These are phyloP conservation scores for Acaromyces ingoldii DNA, from an alignment of 1,284 basidiomycete species.

Conservation along the genomic window DNA sequence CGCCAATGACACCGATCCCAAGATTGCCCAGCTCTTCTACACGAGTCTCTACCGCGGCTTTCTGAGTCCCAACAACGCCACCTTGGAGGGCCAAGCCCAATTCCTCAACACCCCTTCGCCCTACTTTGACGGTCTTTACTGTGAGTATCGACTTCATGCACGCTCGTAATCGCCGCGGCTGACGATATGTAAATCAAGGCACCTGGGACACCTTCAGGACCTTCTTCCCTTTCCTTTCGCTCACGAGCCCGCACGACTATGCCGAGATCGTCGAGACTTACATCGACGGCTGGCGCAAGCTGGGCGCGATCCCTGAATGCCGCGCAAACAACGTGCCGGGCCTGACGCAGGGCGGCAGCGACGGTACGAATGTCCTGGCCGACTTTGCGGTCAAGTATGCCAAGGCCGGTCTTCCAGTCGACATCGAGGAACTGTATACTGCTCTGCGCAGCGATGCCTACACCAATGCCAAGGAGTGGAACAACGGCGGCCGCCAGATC, in stretches of 20 bases:
- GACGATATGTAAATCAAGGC: too few species aligned
- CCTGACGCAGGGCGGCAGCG: conserved; percentile 21
- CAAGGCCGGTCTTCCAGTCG: conserved; percentile 19
- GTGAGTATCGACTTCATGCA: neutral
- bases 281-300: conserved; percentile 39
- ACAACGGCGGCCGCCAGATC: conserved; percentile 32
- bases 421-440: conserved; percentile 29
- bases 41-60: conserved; percentile 40
- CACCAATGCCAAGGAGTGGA: conserved; percentile 52
- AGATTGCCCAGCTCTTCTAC: conserved; percentile 34
- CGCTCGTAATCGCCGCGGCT: neutral
- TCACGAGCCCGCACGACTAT: conserved; percentile 30
- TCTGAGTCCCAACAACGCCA: conserved; percentile 44
- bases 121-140: conserved; percentile 40
- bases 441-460: conserved; percentile 38
- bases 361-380: conserved; percentile 32
- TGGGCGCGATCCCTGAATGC: conserved; percentile 40
- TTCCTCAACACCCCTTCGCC: conserved; percentile 18
- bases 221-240: conserved; percentile 35
- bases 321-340: conserved; percentile 36
- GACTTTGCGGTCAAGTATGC: conserved; percentile 40
- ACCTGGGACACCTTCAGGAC: conserved; percentile 23
- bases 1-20: conserved; percentile 22
- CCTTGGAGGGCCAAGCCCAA: conserved; percentile 11
- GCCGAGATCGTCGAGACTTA: conserved; percentile 39